These are phyloP conservation scores for Casuarina equisetifolia DNA, from an alignment of 306 rosid genomes.

Conservation along the genomic window DNA sequence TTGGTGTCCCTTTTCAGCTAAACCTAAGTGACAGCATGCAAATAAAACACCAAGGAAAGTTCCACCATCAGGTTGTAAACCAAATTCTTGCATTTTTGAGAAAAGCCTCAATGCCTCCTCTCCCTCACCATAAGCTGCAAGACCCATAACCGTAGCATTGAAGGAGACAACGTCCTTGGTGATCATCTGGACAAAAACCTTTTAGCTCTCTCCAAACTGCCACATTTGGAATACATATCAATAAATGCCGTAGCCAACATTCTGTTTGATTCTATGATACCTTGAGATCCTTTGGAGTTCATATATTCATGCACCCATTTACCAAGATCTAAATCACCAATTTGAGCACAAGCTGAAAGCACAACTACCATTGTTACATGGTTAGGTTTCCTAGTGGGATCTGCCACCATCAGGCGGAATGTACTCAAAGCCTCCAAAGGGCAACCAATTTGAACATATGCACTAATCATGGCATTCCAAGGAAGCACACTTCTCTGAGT, in stretches of 20 bases:
- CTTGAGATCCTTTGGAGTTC: constrained; percentile 38
- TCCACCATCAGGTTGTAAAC: constrained; percentile 47
- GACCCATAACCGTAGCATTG: constrained; percentile 71
- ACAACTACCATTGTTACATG: constrained; percentile 63
- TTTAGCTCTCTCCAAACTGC: constrained; percentile 51
- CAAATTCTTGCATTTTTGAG: constrained; percentile 42
- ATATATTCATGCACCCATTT: constrained; percentile 51
- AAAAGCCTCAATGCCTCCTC: constrained; percentile 55
- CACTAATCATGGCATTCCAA: constrained; percentile 63
- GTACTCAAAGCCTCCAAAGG: constrained; percentile 49
- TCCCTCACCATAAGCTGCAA: constrained; percentile 59
- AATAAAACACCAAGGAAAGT: constrained; percentile 57
- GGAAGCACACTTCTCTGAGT: constrained; percentile 47
- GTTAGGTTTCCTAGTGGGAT: constrained; percentile 40
- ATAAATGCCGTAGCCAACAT: constrained; percentile 62
- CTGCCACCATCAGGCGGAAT: constrained; percentile 46
- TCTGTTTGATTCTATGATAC: constrained; percentile 47
- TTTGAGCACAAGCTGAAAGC: constrained; percentile 68
- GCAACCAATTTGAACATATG: constrained; percentile 56
- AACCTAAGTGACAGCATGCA: constrained; percentile 67
- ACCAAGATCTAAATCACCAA: constrained; percentile 64
- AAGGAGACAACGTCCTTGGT: constrained; percentile 58
- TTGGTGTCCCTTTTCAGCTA: constrained; percentile 42
- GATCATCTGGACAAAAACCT: constrained; percentile 51
- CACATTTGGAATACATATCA: constrained; percentile 72